Evolutionary conservation across 768 basidiomycete genomes (phyloP), one percentile per base, ranked within the genome.

Genomic region (Kwoniella newhampshirensis): DNA sequence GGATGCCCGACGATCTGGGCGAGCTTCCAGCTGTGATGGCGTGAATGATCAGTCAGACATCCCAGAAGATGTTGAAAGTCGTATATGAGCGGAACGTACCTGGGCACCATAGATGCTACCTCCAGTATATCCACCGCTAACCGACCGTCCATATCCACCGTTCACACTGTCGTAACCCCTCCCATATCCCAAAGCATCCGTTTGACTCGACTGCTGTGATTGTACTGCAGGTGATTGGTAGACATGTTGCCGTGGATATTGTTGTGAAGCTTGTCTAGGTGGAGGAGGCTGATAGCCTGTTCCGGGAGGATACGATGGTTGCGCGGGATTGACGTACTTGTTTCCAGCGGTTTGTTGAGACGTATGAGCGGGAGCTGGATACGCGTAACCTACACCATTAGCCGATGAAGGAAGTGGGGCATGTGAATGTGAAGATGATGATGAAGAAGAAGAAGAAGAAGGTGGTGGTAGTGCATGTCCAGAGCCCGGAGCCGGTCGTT

Each of bases 271-370:
- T 32, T 53, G 51, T 37, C 62, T 42, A 2, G 60, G 56, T 18
- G 62, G 55, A 17, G 54, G 48, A 27, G 54, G 55, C 18, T 47
- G 53, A n/a, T 48, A 26, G 42, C 50, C 59, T 18, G 43, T 45
- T 13, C 64, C 66, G 1, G 73, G 73, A 15, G 75, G 69, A 47
- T 63, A 70, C 20, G 63, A 61, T 26, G 71, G 71, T 61, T 71
- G 70, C 12, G 63, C 63, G 3, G 71, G 70, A 59, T 70, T 66
- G 46, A 64, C 28, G 44, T 64, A 62, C 11, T 40, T 44, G 1
- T 44, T 36, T 6, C 49, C 23, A 25, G 53, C 26, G 17, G 62
- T 28, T 42, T 39, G 51, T 35, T 51, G 18, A 45, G 54, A 17
- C 56, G 57, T 15, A 43, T 58, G 37, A 49, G 60, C 36, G 18